Percentiles rank a stretch among this genome's conserved stretches.
These are phyloP conservation scores for Amesomyces nigricolor DNA, from an alignment of 2,329 filamentous ascomycete species.

Conservation along the genomic window DNA sequence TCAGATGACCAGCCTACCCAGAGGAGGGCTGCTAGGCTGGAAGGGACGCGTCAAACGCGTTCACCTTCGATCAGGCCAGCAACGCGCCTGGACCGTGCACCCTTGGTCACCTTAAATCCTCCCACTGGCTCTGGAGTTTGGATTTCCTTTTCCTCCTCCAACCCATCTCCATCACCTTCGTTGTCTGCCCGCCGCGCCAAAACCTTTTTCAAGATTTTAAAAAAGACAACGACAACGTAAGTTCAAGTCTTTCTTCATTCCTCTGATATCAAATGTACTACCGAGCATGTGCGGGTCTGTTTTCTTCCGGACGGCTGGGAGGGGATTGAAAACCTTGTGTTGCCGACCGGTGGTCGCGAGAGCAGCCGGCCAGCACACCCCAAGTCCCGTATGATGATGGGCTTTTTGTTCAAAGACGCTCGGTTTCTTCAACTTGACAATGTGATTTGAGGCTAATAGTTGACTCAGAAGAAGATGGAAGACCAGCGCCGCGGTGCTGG, in stretches of 20 bases:
- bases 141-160: no score
- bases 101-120: no score
- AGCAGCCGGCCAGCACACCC: not conserved
- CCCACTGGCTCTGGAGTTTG: not conserved
- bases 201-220: not conserved
- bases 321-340: not conserved
- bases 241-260: not conserved
- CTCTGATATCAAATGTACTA: not conserved
- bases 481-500: not conserved
- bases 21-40: no score
- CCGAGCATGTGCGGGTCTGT: not conserved
- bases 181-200: not conserved
- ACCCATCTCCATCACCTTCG: not conserved
- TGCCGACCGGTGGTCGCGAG: not conserved
- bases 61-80: no score
- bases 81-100: no score
- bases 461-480: not conserved
- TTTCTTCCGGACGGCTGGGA: not conserved
- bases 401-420: slow-evolving; percentile 2
- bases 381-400: not conserved
- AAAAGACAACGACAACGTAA: slow-evolving; percentile 6
- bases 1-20: no score
- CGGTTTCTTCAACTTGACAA: not conserved
- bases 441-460: not conserved
- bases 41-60: no score